A percentile compares a stretch with the other conserved stretches of the same genome.
These are phyloP conservation scores for Bretschneidera sinensis DNA, from an alignment of 345 rosid genomes.

Conservation along the genomic window DNA sequence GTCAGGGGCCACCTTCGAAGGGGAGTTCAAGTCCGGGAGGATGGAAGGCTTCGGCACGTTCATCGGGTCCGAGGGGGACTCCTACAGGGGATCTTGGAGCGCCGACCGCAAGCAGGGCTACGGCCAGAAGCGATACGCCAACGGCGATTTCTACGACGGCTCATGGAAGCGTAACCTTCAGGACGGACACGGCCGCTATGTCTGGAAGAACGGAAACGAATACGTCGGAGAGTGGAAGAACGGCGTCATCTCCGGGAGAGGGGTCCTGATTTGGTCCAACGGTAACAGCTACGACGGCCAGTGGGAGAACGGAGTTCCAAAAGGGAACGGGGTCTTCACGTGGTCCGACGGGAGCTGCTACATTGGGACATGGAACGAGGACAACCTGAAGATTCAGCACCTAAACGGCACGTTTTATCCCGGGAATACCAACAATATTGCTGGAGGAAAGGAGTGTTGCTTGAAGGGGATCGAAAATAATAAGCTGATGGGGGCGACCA, in stretches of 20 bases:
- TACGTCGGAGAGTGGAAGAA: conserved; percentile 86
- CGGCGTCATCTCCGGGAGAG: conserved; percentile 82
- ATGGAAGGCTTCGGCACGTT: conserved; percentile 93
- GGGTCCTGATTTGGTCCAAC: conserved; percentile 68
- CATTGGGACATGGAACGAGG: conserved; percentile 41
- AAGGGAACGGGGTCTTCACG: conserved; percentile 64
- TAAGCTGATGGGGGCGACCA: conserved; percentile 36
- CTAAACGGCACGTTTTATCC: conserved; percentile 43
- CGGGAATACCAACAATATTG: conserved; percentile 17
- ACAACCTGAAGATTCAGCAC: conserved; percentile 28
- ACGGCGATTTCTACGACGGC: conserved; percentile 87
- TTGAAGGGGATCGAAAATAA: conserved; percentile 32
- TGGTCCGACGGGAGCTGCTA: conserved; percentile 72
- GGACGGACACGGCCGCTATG: conserved; percentile 85
- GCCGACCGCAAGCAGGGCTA: conserved; percentile 78
- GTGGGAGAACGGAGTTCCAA: conserved; percentile 89
- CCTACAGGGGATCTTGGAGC: conserved; percentile 79
- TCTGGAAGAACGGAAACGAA: conserved; percentile 87
- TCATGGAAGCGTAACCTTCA: conserved; percentile 80
- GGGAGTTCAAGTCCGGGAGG: conserved; percentile 85
- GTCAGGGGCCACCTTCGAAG: conserved; percentile 91
- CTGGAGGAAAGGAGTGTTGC: conserved; percentile 43
- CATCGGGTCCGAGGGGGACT: conserved; percentile 86
- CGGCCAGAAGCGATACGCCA: conserved; percentile 76
- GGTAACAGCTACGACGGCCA: conserved; percentile 82